A percentile compares a stretch with the other conserved stretches of the same genome.
Evolutionary conservation across 2,329 filamentous ascomycete genomes (phyloP).

Genomic region (Aureobasidium sp.): DNA sequence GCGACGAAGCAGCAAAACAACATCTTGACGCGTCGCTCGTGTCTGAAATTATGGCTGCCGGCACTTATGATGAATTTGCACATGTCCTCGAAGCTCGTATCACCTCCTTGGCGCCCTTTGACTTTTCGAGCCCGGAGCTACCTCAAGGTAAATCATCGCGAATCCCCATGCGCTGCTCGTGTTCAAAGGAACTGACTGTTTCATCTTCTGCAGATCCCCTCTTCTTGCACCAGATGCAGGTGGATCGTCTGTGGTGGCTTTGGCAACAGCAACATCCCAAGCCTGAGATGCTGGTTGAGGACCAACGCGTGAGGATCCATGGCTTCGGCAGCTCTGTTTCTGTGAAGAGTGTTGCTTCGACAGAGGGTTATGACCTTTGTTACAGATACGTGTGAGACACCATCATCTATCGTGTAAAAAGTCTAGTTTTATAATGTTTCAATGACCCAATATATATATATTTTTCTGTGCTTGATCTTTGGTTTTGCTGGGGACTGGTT

Average conservation of each 20-base stretch:
- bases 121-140: conserved; percentile 16
- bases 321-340: conserved; percentile 16
- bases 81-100: conserved; percentile 15
- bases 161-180: not conserved
- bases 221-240: conserved; percentile 15
- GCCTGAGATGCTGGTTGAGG: conserved; percentile 15
- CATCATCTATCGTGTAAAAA: not conserved
- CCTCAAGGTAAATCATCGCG: conserved; percentile 16
- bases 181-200: not conserved
- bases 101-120: conserved; percentile 16
- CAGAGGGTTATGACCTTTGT: conserved; percentile 17
- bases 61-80: conserved; percentile 22
- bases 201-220: conserved; percentile 12
- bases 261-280: conserved; percentile 18
- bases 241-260: conserved; percentile 16
- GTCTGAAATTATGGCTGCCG: not conserved
- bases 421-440: not conserved
- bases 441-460: not conserved
- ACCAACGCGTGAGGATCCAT: conserved; percentile 17
- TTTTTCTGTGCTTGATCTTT: not conserved
- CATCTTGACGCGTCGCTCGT: not conserved
- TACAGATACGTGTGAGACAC: conserved; percentile 17
- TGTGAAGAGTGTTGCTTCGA: conserved; percentile 19
- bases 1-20: conserved; percentile 13
- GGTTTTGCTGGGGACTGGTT: not conserved